Base-by-base conservation (phyloP, 768 basidiomycete genomes). In the Russula emetica region DNA sequence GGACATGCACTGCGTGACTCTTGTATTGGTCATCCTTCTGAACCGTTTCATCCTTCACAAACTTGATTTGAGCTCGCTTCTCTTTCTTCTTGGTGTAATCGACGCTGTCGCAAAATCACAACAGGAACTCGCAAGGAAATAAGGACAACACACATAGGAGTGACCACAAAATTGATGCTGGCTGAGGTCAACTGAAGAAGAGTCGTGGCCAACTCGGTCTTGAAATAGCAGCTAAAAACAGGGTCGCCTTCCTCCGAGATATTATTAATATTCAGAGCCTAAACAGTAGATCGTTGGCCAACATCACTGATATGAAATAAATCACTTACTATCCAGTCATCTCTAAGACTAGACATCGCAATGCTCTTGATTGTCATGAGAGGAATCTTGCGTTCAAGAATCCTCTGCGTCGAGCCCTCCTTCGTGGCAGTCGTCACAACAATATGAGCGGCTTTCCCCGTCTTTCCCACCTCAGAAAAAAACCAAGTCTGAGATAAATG, bases 31-130 rank as follows among this genome's bases (percentile, higher is more conserved):
- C 97, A 64, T 89, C 86, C 61, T 83, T 84, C 13, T 73, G 76
- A 22, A 96, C 77, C 9, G 86, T 85, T 75, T 98, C 95, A 72
- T 98, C 94, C 78, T 91, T 96, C 70, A 87, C 74, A 66, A 92
- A 88, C 73, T 88, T 89, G 75, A 99, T 92, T 58, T 84, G 80
- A 5, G 88, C 85, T 71, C 85, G 85, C 78, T 98, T 99, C 67
- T 95, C 95, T 76, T 94, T 98, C 83, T 99, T 99, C 82, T 99
- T 98, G 47, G 81, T 80, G 74, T 98, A 98, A 61, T 91, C 85
- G 64, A 98, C 76, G 9, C 92, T 98, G 60, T 0, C n/a, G 22
- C n/a, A 28, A 54, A 7, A 20, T 62, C 24, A 47, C 45, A n/a
- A 36, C 64, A 44, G 58, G 32, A 49, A 36, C 28, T 14, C 13